Base-by-base conservation (phyloP, 768 basidiomycete species). In the Agaricus subrufescens region DNA sequence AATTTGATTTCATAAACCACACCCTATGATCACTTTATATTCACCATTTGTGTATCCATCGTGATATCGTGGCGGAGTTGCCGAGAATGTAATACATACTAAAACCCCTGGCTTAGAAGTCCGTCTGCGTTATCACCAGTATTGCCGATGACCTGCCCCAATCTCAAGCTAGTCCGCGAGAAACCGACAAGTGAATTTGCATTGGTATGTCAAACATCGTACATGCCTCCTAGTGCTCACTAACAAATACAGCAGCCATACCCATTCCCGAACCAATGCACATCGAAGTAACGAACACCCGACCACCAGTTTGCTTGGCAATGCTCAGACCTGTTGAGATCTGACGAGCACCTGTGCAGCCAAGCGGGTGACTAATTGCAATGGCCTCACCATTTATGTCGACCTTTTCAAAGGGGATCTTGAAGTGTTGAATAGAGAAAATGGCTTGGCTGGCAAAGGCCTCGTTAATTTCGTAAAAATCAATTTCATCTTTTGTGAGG, bases 381-480 rank as follows among this genome's bases (percentile, higher is more conserved):
- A 95, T 95, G 9, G 91, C 92, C 58, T 94, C 94, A 44, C 94
- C 94, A 58, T 86, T 79, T 37, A 87, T 68, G 74, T 96, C 96
- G 47, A 96, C 91, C 71, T 91, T 94, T 63, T 83, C 80, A 58
- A 75, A 79, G 2, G 84, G 80, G 60, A 94, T 82, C 23, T 82
- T 82, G 52, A 96, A 70, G 60, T 82, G 79, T 61, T 89, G 71
- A 29, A 94, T 69, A 46, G 74, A 80, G 72, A 86, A 91, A 44
- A 94, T 74, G 2, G 91, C 91, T 68, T 90, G 88, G 30, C 81
- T 84, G 27, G 93, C 91, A 66, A 94, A 94, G 30, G 93, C 92
- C 70, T 94, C 92, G 67, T 94, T 94, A 71, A 93, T 92, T 73
- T 94, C 91, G 72, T 76, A 96, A 67, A 95, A 91, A 72, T 96